These are phyloP conservation scores for Rhizopogon salebrosus DNA, from an alignment of 768 basidiomycete genomes.

Conservation along the genomic window DNA sequence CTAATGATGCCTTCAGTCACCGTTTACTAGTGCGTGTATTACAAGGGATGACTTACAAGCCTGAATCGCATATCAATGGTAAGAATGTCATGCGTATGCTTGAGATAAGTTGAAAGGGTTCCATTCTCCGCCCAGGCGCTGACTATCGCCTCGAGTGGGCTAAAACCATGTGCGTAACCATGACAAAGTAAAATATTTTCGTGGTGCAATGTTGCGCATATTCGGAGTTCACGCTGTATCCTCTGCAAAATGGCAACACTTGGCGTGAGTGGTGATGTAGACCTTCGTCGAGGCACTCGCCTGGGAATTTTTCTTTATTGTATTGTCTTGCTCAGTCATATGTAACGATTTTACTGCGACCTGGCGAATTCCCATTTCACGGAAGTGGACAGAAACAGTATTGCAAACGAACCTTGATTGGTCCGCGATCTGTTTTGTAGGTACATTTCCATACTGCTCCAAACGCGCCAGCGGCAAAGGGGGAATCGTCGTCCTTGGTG, in stretches of 20 bases:
- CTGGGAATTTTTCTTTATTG: not conserved
- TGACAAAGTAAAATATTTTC: constrained; percentile 15
- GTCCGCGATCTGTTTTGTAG: not conserved
- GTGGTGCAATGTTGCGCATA: constrained; percentile 15
- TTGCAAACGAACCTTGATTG: not conserved
- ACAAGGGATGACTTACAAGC: constrained; percentile 6
- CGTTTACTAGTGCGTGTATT: no score
- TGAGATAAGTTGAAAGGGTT: constrained; percentile 9
- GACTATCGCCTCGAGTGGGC: constrained; percentile 15
- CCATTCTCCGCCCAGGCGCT: constrained; percentile 16
- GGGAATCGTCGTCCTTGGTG: not conserved
- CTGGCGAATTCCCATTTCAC: not conserved
- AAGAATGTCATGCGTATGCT: constrained; percentile 1
- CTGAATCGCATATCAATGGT: constrained; percentile 7
- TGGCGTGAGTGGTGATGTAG: not conserved
- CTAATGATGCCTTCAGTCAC: not conserved
- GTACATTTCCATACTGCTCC: constrained; percentile 1
- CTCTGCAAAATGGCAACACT: constrained; percentile 1
- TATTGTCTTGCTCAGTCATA: no score
- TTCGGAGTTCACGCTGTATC: constrained; percentile 13
- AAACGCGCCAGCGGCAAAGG: not conserved
- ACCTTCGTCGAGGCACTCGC: no score
- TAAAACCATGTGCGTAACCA: constrained; percentile 14
- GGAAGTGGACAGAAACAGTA: no score
- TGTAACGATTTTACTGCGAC: not conserved